Conservation (phyloP, 768 basidiomycete genomes). For the Artomyces pyxidatus region DNA sequence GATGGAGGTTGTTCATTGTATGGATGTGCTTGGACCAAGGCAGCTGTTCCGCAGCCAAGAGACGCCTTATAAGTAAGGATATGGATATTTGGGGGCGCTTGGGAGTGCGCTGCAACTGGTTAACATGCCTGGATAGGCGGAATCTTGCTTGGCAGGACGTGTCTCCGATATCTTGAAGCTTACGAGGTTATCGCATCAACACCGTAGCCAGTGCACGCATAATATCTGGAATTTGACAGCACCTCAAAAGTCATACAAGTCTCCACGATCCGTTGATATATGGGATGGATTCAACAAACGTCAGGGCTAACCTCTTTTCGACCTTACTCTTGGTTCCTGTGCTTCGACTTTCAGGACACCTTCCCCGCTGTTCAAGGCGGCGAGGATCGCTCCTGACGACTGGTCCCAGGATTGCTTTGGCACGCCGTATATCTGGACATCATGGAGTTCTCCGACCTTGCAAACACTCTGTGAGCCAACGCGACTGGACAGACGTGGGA, state of each 20-base stretch:
- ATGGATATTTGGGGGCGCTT: too few species aligned
- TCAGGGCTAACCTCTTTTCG: slow-evolving; percentile 9
- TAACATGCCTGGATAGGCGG: too few species aligned
- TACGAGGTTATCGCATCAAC: too few species aligned
- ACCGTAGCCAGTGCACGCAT: too few species aligned
- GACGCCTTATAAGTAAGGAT: too few species aligned
- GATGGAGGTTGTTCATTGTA: too few species aligned
- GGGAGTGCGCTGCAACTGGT: too few species aligned
- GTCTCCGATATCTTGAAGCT: too few species aligned
- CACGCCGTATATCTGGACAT: slow-evolving; percentile 11
- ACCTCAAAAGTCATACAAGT: slow-evolving; percentile 4
- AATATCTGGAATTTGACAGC: too few species aligned
- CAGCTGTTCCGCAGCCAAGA: too few species aligned
- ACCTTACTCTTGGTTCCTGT: slow-evolving; percentile 11
- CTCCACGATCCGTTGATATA: not conserved
- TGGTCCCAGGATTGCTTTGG: slow-evolving; percentile 8
- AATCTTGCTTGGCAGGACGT: too few species aligned
- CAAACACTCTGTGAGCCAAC: slow-evolving; percentile 2
- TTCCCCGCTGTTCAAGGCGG: slow-evolving; percentile 6
- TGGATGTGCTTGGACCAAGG: too few species aligned
- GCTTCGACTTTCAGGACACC: slow-evolving; percentile 14
- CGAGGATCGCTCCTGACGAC: slow-evolving; percentile 3
- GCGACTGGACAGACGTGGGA: not conserved
- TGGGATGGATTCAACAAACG: not conserved
- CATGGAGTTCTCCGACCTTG: slow-evolving; percentile 12